phyloP scores from a whole-genome alignment of 306 rosid species.

The Dalbergia cochinchinensis region DNA sequence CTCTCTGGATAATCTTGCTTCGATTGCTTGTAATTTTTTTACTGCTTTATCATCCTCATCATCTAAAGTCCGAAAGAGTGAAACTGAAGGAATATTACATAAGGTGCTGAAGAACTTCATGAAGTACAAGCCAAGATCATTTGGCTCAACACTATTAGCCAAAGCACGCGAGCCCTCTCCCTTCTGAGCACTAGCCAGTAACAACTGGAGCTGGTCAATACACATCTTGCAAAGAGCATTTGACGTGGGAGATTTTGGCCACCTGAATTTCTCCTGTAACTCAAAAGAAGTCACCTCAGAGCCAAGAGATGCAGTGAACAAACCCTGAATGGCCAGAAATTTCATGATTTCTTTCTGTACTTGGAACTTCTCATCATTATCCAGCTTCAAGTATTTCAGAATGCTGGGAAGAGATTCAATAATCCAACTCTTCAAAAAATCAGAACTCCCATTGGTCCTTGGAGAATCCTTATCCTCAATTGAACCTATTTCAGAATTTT shows the following conservation, averaged over 20 bases:
- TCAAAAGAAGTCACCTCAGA: conserved; percentile 93
- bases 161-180: conserved; percentile 67
- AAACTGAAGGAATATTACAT: conserved; percentile 87
- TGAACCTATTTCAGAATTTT: conserved; percentile 90
- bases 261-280: conserved; percentile 84
- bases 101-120: conserved; percentile 88
- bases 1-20: conserved; percentile 70
- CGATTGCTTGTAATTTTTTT: conserved; percentile 74
- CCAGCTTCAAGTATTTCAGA: conserved; percentile 78
- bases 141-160: conserved; percentile 63
- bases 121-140: conserved; percentile 86
- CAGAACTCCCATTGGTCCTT: conserved; percentile 71
- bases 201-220: conserved; percentile 86
- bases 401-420: conserved; percentile 85
- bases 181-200: conserved; percentile 84
- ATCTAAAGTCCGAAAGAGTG: conserved; percentile 76
- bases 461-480: conserved; percentile 80
- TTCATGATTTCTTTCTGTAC: conserved; percentile 86
- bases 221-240: conserved; percentile 88
- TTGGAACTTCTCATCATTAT: conserved; percentile 68
- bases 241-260: conserved; percentile 92
- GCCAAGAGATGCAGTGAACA: conserved; percentile 93
- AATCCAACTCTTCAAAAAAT: conserved; percentile 87
- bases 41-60: conserved; percentile 73
- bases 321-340: conserved; percentile 93